Percentiles rank a stretch among this genome's conserved stretches.
phyloP scores from a whole-genome alignment of 148 eudicot genomes.

The Hydrangea macrophylla region DNA sequence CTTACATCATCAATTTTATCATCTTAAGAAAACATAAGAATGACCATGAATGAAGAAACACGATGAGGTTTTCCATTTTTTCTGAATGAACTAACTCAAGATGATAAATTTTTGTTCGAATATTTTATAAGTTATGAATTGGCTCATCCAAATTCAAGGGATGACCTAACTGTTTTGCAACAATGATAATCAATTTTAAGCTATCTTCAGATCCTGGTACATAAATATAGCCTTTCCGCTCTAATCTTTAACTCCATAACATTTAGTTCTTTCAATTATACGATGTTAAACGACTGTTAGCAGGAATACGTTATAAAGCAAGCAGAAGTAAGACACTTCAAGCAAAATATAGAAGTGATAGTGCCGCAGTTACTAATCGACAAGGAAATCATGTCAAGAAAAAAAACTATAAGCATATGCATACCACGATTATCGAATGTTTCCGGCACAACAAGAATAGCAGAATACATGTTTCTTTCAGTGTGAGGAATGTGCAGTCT shows the following conservation, averaged over 20 bases:
- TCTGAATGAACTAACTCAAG: no score
- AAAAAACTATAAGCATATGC: conserved; percentile 9
- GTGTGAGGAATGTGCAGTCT: conserved; percentile 62
- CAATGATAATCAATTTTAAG: background rate
- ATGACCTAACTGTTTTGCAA: no score
- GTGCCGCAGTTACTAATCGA: background rate
- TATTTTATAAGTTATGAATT: no score
- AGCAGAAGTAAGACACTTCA: no score
- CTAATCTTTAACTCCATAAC: background rate
- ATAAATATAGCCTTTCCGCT: background rate
- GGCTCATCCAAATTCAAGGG: no score
- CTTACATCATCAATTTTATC: no score
- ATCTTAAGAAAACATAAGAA: no score
- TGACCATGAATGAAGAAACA: no score
- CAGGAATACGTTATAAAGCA: no score
- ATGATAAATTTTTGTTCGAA: no score
- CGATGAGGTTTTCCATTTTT: no score
- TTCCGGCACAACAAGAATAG: conserved; percentile 85
- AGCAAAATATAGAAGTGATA: background rate
- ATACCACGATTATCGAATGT: conserved; percentile 91
- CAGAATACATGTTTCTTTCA: conserved; percentile 75
- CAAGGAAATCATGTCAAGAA: conserved; percentile 10
- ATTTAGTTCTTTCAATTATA: background rate
- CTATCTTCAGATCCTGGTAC: background rate
- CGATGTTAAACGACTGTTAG: no score